Conservation (phyloP, 2,329 filamentous ascomycete species). For the Bipolaris oryzae region DNA sequence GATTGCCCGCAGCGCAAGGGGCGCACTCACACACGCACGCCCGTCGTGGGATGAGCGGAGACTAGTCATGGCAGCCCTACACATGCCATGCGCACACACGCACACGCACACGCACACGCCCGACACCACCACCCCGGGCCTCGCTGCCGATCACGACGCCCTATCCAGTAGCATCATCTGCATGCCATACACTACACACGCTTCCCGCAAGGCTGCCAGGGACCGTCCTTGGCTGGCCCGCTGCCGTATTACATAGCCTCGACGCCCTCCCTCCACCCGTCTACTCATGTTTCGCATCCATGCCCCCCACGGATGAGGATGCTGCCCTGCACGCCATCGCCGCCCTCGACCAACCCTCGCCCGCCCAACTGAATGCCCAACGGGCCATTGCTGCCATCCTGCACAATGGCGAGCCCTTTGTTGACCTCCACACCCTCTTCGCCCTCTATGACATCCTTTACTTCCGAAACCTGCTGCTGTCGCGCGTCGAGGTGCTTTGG, state of each 20-base stretch:
- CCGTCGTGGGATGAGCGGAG: conserved; percentile 19
- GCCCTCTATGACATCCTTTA: conserved; percentile 51
- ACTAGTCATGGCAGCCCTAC: conserved; percentile 11
- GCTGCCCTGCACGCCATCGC: conserved; percentile 49
- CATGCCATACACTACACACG: neutral
- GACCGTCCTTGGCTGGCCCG: neutral
- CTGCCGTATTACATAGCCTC: neutral
- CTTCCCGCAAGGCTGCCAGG: conserved; percentile 11
- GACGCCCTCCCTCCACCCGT: neutral
- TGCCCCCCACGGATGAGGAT: conserved; percentile 52
- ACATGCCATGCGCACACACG: too few species aligned
- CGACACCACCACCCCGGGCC: neutral
- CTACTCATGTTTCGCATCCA: conserved; percentile 27
- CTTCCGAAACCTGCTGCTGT: conserved; percentile 49
- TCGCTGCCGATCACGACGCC: neutral
- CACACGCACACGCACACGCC: neutral
- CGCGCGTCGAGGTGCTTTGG: conserved; percentile 53
- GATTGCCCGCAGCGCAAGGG: conserved; percentile 13
- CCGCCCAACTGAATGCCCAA: conserved; percentile 43
- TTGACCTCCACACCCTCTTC: conserved; percentile 52
- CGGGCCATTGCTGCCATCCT: conserved; percentile 48
- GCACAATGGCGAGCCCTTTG: conserved; percentile 47
- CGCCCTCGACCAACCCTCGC: conserved; percentile 40
- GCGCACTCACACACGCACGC: conserved; percentile 34
- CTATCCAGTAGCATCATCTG: neutral